Conservation (phyloP, 2,329 filamentous ascomycete species). For the Aureobasidium subglaciale region DNA sequence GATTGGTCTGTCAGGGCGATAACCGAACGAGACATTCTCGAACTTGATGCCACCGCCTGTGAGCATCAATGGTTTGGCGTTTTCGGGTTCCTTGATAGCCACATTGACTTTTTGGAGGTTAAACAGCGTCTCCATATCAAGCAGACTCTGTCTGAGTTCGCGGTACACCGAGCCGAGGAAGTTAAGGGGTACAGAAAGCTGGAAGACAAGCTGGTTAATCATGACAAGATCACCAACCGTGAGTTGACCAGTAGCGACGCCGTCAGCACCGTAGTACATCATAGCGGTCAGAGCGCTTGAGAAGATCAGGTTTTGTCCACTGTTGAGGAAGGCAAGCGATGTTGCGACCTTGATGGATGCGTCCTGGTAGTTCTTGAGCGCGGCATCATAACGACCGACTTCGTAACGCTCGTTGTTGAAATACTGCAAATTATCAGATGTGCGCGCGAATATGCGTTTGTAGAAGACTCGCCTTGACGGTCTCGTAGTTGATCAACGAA, state of each 20-base stretch:
- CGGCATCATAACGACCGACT: constrained; percentile 80
- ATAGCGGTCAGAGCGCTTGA: constrained; percentile 87
- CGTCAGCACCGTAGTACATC: constrained; percentile 95
- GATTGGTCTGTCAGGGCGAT: constrained; percentile 79
- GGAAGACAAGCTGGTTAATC: constrained; percentile 98
- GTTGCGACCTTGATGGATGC: constrained; percentile 96
- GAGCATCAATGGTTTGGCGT: constrained; percentile 66
- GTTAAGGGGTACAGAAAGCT: constrained; percentile 92
- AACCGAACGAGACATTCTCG: constrained; percentile 91
- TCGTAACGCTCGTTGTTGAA: constrained; percentile 99
- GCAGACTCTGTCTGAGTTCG: constrained; percentile 83
- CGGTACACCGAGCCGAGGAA: constrained; percentile 97
- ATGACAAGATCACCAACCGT: constrained; percentile 96
- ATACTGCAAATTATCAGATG: constrained; percentile 43
- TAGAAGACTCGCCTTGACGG: constrained; percentile 60
- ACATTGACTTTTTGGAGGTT: constrained; percentile 96
- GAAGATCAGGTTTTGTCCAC: constrained; percentile 95
- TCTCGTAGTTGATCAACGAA: constrained; percentile 96
- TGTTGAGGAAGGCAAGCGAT: constrained; percentile 86
- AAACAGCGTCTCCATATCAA: constrained; percentile 99
- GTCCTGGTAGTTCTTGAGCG: constrained; percentile 78
- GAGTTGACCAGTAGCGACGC: constrained; percentile 70
- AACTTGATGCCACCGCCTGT: constrained; percentile 86
- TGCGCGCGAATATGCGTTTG: no score
- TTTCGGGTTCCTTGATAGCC: constrained; percentile 66